Evolutionary conservation across 768 basidiomycete species (phyloP).

Genomic region (Podaxis mareebaensis): DNA sequence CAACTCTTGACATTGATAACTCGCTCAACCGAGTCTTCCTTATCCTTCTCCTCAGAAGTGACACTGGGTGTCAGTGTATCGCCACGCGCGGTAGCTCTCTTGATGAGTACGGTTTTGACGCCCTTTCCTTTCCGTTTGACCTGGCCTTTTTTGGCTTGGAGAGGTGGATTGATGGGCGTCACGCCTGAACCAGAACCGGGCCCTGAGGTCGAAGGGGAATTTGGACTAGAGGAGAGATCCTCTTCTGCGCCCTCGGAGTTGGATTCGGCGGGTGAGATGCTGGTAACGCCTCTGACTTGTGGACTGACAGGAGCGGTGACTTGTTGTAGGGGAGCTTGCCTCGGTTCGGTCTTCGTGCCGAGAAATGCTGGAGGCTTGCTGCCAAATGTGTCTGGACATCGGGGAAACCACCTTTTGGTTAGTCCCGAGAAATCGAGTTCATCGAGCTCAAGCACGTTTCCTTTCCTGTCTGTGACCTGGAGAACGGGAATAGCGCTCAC

Average conservation of each 20-base stretch:
- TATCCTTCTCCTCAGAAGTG: neutral
- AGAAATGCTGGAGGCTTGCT: conserved; percentile 16
- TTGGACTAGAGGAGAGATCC: conserved; percentile 3
- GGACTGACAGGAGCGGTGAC: conserved; percentile 23
- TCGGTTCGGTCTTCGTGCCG: conserved; percentile 40
- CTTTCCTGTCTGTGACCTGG: conserved; percentile 37
- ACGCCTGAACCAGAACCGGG: neutral
- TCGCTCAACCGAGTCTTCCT: conserved; percentile 58
- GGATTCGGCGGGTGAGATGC: conserved; percentile 14
- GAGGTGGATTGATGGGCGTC: conserved; percentile 19
- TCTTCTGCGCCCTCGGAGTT: conserved; percentile 24
- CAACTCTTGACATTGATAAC: conserved; percentile 96
- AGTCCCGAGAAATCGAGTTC: conserved; percentile 64
- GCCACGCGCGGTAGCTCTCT: neutral
- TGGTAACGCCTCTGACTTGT: conserved; percentile 3
- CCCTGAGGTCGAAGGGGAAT: neutral
- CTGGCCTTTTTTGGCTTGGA: conserved; percentile 17
- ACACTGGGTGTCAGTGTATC: conserved; percentile 11
- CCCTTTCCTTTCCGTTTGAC: conserved; percentile 23
- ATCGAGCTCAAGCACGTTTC: conserved; percentile 37
- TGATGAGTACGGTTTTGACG: conserved; percentile 18
- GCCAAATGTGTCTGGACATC: conserved; percentile 18
- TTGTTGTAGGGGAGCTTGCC: conserved; percentile 42
- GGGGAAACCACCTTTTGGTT: conserved; percentile 15
- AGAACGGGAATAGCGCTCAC: conserved; percentile 54